Evolutionary conservation across 116 monocot species (phyloP).

Genomic region (Zostera marina): DNA sequence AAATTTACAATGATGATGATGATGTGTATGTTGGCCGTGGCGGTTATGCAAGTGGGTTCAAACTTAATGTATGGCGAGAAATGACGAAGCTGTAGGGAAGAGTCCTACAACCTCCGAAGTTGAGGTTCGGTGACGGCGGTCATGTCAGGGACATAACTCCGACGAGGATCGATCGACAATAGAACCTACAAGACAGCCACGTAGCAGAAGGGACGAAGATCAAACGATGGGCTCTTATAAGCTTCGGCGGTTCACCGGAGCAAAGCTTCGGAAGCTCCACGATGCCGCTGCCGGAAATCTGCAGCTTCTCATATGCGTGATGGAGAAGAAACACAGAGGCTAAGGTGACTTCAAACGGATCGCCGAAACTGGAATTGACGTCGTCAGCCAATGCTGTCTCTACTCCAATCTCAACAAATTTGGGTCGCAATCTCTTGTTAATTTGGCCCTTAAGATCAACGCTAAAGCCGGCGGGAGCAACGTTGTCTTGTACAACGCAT

Average conservation of each 20-base stretch:
- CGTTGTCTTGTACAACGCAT: conserved; percentile 37
- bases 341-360: conserved; percentile 82
- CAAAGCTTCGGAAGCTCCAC: conserved; percentile 73
- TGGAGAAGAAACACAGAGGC: conserved; percentile 84
- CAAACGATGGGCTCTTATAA: conserved; percentile 75
- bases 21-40: no score
- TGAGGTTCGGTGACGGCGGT: no score
- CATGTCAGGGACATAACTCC: no score
- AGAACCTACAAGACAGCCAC: no score
- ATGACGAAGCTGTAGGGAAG: no score
- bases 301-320: conserved; percentile 70
- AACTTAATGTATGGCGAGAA: no score
- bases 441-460: conserved; percentile 83
- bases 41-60: no score
- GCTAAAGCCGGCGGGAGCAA: conserved; percentile 89
- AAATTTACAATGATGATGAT: no score
- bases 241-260: conserved; percentile 53
- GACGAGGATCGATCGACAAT: no score
- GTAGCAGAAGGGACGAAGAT: no score
- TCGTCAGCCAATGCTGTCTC: conserved; percentile 77
- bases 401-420: conserved; percentile 44
- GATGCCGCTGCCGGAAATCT: conserved; percentile 45
- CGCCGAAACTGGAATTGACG: conserved; percentile 67
- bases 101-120: no score
- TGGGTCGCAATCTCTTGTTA: conserved; percentile 47